Percentiles rank a stretch among this genome's conserved stretches.
phyloP scores from a whole-genome alignment of 257 asterid species.

The Primulina tabacum region DNA sequence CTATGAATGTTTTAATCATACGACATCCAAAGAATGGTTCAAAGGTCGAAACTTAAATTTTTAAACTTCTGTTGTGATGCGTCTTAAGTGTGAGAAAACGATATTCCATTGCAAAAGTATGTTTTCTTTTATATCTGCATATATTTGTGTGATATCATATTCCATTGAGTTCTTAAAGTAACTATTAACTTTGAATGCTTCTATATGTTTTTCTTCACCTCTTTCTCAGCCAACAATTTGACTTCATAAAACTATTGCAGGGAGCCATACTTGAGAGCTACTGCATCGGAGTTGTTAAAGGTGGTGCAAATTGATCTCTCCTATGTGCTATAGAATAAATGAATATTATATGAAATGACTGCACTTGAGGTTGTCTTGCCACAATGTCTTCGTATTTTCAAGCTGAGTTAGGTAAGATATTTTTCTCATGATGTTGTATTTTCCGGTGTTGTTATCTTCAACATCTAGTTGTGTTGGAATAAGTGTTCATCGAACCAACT shows the following conservation, averaged over 20 bases:
- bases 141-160: constrained; percentile 14
- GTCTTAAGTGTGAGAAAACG: no score
- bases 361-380: constrained; percentile 11
- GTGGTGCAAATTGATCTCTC: constrained; percentile 35
- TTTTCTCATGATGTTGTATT: no score
- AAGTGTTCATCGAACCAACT: no score
- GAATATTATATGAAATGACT: background rate
- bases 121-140: constrained; percentile 27
- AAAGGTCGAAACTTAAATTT: no score
- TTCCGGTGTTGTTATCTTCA: no score
- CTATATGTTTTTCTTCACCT: constrained; percentile 6
- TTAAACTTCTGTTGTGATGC: no score
- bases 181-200: constrained; percentile 11
- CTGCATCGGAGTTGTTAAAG: constrained; percentile 88
- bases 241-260: constrained; percentile 39
- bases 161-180: constrained; percentile 13
- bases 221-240: constrained; percentile 22
- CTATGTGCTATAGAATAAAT: background rate
- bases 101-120: constrained; percentile 58
- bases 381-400: background rate
- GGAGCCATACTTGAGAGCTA: constrained; percentile 80
- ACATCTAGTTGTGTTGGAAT: no score
- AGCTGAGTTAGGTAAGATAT: background rate
- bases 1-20: no score
- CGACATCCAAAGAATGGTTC: no score